phyloP scores from a whole-genome alignment of 345 rosid genomes.

The Eucalyptus albens region DNA sequence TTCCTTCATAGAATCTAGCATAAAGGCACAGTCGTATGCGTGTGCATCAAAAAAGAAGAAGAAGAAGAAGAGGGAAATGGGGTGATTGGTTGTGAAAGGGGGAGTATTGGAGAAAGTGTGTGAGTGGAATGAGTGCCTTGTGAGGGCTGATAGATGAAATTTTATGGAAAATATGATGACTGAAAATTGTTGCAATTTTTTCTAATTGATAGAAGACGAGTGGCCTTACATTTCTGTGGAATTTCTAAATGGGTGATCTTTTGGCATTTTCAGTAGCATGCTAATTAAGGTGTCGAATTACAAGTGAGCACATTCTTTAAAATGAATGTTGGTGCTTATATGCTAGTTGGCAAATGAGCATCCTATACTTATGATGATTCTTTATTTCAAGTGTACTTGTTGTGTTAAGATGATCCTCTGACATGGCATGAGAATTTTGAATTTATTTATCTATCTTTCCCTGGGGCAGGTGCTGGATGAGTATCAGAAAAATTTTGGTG shows the following conservation, averaged over 20 bases:
- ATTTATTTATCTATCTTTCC: neutral
- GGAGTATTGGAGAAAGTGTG: neutral
- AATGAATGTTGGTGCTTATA: neutral
- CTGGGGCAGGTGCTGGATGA: constrained; percentile 68
- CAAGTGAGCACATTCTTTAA: neutral
- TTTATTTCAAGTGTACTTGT: neutral
- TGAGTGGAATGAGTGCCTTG: neutral
- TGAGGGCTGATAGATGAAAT: neutral
- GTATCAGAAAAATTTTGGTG: constrained; percentile 86
- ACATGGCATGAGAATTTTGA: neutral
- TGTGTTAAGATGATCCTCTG: neutral
- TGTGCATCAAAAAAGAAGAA: neutral
- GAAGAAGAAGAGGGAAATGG: neutral
- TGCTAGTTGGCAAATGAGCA: neutral
- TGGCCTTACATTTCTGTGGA: neutral
- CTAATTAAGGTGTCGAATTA: neutral
- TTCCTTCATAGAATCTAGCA: neutral
- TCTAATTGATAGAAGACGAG: neutral
- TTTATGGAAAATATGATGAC: neutral
- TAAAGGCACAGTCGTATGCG: neutral
- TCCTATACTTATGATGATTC: neutral
- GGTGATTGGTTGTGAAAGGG: neutral
- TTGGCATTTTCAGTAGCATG: neutral
- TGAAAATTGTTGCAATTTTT: neutral
- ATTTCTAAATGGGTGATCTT: neutral